Evolutionary conservation across 164 flowering plant species (phyloP), one percentile per base, ranked within the genome.

Genomic region (Sextonia rubra): DNA sequence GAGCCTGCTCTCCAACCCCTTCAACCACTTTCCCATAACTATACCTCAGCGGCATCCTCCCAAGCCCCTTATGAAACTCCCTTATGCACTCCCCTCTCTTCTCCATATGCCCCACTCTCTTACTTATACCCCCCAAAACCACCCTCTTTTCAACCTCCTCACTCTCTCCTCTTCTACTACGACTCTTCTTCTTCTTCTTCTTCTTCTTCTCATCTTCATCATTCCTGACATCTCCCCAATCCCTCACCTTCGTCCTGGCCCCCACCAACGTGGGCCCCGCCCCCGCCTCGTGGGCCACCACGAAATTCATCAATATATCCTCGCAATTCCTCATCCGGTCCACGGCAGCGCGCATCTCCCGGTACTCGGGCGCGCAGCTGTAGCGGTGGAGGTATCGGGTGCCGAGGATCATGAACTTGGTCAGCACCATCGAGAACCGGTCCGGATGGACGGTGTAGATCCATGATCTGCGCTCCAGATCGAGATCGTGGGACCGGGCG

Each of bases 231-330:
- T 94, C 96, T 30, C 98, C 98, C 79, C 85, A 90, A 66, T 91
- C 98, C 68, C 96, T 84, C 25, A 78, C 86, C 71, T 79, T 81
- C 80, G 80, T 78, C 60, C 88, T 90, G 15, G 56, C 0, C 55
- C 85, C 97, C 27, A 88, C 93, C 82, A 91, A 37, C 2, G 91
- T 30, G 29, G 92, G 97, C 60, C 95, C 97, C 48, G 74, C 80
- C 6, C 71, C 70, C 26, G 73, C 56, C 73, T 61, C 74, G 2
- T 88, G 86, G 14, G 95, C 90, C 65, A 85, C 90, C 27, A 92
- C 88, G 32, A 94, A 89, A 52, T 94, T 92, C 99, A 94, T 92
- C 87, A 92, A 63, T 4, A 94, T 92, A 25, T 94, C 98, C 82
- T 94, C 97, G 71, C 95, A 94, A 62, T 94, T 94, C 60, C 75